phyloP scores from a whole-genome alignment of 768 basidiomycete species.

The Panellus pusillus region DNA sequence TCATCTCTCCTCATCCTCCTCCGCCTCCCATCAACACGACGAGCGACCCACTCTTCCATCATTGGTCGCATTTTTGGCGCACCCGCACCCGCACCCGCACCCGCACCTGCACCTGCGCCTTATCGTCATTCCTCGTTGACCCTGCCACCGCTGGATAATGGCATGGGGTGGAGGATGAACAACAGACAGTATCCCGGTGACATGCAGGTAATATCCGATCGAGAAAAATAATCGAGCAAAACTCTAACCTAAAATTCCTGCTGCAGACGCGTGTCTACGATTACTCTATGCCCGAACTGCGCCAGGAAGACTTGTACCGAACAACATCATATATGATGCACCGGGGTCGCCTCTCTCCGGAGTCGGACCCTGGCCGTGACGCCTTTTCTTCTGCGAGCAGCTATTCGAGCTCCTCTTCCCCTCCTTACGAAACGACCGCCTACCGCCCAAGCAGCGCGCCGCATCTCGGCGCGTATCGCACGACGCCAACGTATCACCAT shows the following conservation, averaged over 20 bases:
- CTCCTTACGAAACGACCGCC: conserved; percentile 13
- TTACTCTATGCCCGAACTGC: not conserved
- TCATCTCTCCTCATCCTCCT: conserved; percentile 12
- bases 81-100: conserved; percentile 1
- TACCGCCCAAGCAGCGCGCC: conserved; percentile 23
- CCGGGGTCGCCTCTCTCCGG: conserved; percentile 12
- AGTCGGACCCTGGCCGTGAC: conserved; percentile 21
- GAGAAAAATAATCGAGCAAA: not conserved
- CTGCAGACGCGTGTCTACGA: conserved; percentile 4
- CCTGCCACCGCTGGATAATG: conserved; percentile 20
- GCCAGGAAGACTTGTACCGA: conserved; percentile 15
- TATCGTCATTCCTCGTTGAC: conserved; percentile 21
- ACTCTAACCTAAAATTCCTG: not conserved
- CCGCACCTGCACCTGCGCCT: not conserved
- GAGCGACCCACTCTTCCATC: conserved; percentile 24
- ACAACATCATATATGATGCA: conserved; percentile 15
- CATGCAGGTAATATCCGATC: conserved; percentile 6
- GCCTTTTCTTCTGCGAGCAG: conserved; percentile 20
- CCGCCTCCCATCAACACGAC: conserved; percentile 4
- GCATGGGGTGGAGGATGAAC: conserved; percentile 11
- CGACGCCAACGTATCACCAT: conserved; percentile 14
- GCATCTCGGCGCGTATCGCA: conserved; percentile 19
- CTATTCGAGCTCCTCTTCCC: conserved; percentile 21
- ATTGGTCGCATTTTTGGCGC: conserved; percentile 24
- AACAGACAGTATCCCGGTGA: conserved; percentile 8